Percentiles rank a stretch among this genome's conserved stretches.
These are phyloP conservation scores for Ambrosia hybrid DNA, from an alignment of 140 eudicot genomes.

Conservation along the genomic window DNA sequence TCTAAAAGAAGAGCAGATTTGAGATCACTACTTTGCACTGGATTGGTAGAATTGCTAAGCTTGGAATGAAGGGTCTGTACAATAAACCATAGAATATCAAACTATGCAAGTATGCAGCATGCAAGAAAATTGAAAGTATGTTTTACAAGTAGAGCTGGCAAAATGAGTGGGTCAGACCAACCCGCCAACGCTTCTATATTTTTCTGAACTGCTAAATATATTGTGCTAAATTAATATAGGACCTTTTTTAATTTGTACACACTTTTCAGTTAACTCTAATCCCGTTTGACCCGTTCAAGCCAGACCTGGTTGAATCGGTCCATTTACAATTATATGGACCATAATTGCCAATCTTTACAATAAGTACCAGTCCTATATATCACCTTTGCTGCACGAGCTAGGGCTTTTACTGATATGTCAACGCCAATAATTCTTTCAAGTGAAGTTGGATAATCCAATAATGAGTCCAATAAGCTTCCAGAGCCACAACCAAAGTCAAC, in stretches of 20 bases:
- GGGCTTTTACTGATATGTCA: constrained; percentile 77
- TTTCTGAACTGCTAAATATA: too few species aligned
- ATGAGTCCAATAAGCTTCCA: constrained; percentile 90
- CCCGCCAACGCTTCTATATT: too few species aligned
- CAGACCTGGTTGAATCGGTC: too few species aligned
- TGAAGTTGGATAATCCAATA: constrained; percentile 70
- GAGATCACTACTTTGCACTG: constrained; percentile 30
- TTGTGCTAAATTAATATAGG: too few species aligned
- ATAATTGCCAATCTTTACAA: too few species aligned
- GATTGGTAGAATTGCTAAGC: constrained; percentile 42
- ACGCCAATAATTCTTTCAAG: constrained; percentile 82
- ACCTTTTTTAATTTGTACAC: too few species aligned
- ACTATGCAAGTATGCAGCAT: background rate
- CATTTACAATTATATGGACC: too few species aligned
- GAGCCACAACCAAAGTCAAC: constrained; percentile 99
- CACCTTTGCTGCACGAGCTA: constrained; percentile 97
- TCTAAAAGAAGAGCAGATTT: constrained; percentile 68
- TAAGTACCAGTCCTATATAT: background rate
- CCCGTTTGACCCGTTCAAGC: too few species aligned
- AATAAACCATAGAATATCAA: constrained; percentile 12
- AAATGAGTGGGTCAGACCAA: background rate
- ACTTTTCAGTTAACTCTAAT: too few species aligned
- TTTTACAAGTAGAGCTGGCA: background rate
- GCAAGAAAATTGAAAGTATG: too few species aligned
- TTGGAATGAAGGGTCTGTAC: constrained; percentile 81